A percentile compares a stretch with the other conserved stretches of the same genome.
phyloP scores from a whole-genome alignment of 148 eudicot species.

The Linanthus parryae region DNA sequence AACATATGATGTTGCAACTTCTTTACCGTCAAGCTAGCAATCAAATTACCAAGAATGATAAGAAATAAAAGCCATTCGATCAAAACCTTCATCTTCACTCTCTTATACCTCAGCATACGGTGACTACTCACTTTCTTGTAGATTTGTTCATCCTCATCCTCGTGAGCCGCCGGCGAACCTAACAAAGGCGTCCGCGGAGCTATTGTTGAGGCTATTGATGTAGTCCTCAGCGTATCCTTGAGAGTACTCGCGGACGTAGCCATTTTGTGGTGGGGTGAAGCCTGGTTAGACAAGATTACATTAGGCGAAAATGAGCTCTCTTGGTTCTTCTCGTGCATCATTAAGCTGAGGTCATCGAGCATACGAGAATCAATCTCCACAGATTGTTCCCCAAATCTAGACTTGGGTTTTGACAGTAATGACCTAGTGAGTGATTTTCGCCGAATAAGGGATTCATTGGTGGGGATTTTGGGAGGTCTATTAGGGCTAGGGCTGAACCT shows the following conservation, averaged over 20 bases:
- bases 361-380: constrained; percentile 24
- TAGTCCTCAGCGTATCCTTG: constrained; percentile 16
- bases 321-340: constrained; percentile 9
- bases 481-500: constrained; percentile 30
- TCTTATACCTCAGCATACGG: constrained; percentile 33
- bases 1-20: constrained; percentile 20
- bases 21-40: constrained; percentile 43
- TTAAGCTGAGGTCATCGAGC: constrained; percentile 17
- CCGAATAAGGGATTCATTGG: constrained; percentile 24
- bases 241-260: too few relatives aligned
- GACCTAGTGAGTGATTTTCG: constrained; percentile 28
- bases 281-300: too few relatives aligned
- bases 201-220: constrained; percentile 13
- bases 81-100: constrained; percentile 46
- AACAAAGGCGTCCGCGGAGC: constrained; percentile 28
- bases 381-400: constrained; percentile 78
- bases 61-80: constrained; percentile 44
- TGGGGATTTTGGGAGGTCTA: constrained; percentile 47
- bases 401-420: constrained; percentile 41
- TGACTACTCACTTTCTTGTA: constrained; percentile 57
- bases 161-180: constrained; percentile 19
- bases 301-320: constrained; percentile 9
- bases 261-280: too few relatives aligned
- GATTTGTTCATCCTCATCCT: constrained; percentile 66
- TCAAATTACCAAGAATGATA: constrained; percentile 30